phyloP scores from a whole-genome alignment of 108 stramenopile species.

The Bacterosira constricta region DNA sequence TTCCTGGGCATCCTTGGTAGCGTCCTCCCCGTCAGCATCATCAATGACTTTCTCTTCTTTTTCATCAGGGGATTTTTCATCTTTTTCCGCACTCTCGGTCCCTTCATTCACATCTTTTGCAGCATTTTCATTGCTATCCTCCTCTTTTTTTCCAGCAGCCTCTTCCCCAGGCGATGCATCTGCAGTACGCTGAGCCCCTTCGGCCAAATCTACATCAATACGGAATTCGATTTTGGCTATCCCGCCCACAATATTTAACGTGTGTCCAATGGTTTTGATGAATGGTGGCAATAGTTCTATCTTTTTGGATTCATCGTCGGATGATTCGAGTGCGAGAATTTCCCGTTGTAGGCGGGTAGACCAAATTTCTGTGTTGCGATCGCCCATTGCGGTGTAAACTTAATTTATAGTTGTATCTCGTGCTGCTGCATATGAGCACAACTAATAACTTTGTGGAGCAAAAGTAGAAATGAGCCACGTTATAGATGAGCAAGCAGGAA shows the following conservation, averaged over 20 bases:
- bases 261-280: constrained; percentile 63
- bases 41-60: neutral
- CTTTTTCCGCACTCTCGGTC: neutral
- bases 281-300: constrained; percentile 78
- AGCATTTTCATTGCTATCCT: neutral
- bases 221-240: constrained; percentile 70
- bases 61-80: neutral
- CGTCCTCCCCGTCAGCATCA: constrained; percentile 3
- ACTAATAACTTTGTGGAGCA: too few relatives aligned
- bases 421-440: too few relatives aligned
- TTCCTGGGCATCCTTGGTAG: neutral
- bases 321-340: constrained; percentile 74
- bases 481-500: too few relatives aligned
- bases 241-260: constrained; percentile 74
- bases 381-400: constrained; percentile 6
- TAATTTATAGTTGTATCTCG: too few relatives aligned
- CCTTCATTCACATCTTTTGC: constrained; percentile 2
- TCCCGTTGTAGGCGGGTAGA: constrained; percentile 85
- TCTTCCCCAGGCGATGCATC: neutral
- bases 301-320: constrained; percentile 65
- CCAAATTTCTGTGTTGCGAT: constrained; percentile 84
- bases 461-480: too few relatives aligned
- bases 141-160: constrained; percentile 11
- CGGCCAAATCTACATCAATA: constrained; percentile 57
- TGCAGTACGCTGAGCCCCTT: neutral